These are phyloP conservation scores for Lentinula novae-zelandiae DNA, from an alignment of 1,284 basidiomycete species.

Conservation along the genomic window DNA sequence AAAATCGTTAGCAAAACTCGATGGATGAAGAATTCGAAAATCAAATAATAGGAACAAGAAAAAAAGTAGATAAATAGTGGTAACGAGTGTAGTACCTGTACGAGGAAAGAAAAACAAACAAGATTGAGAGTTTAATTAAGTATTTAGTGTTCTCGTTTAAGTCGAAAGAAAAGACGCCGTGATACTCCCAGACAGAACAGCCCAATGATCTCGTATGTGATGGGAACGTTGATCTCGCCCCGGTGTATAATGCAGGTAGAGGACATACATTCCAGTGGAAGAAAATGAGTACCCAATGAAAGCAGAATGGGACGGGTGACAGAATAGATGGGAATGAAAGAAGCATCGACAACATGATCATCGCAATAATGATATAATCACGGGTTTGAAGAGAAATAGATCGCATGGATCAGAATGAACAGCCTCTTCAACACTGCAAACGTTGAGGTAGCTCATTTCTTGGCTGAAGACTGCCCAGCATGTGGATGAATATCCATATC, in stretches of 20 bases:
- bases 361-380: not conserved
- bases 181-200: not conserved
- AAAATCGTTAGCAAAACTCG: not conserved
- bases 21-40: not conserved
- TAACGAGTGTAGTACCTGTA: not conserved
- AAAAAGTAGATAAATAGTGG: not conserved
- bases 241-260: not conserved
- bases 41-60: too few species aligned
- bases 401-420: not conserved
- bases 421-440: not conserved
- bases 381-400: not conserved
- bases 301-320: not conserved
- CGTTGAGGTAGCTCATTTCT: not conserved
- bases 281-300: not conserved
- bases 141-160: not conserved
- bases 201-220: constrained; percentile 5
- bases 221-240: not conserved
- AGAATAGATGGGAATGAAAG: not conserved
- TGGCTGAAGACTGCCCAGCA: not conserved
- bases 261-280: not conserved
- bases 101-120: not conserved
- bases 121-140: not conserved
- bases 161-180: not conserved
- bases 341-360: not conserved
- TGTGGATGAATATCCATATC: not conserved